A percentile compares a stretch with the other conserved stretches of the same genome.
These are phyloP conservation scores for Auxenochlorella pyrenoidosa DNA, from an alignment of 139 green algal genomes.

Conservation along the genomic window DNA sequence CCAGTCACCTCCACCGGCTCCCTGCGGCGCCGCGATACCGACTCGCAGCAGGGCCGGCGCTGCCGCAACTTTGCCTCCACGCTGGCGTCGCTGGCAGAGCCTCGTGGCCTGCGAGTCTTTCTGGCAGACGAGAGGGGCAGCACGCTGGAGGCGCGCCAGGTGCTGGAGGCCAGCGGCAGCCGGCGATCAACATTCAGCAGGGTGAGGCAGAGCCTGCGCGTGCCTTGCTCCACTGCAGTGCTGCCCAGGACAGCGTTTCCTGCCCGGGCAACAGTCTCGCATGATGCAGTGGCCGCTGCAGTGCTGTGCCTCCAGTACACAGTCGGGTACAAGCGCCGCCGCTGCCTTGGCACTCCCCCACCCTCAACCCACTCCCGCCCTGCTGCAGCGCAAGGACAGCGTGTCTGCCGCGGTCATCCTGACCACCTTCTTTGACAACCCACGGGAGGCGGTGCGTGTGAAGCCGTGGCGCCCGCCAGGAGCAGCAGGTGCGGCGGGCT, in stretches of 20 bases:
- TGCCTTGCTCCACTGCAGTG: not conserved
- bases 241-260: not conserved
- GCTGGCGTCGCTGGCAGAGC: slow-evolving; percentile 13
- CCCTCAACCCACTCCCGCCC: not conserved
- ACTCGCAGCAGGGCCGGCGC: slow-evolving; percentile 53
- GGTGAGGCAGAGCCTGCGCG: not conserved
- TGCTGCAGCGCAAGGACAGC: slow-evolving; percentile 41
- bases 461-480: slow-evolving; percentile 5
- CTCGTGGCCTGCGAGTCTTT: slow-evolving; percentile 15
- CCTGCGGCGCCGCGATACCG: slow-evolving; percentile 19
- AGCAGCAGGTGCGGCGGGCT: not conserved
- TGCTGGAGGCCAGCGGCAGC: slow-evolving; percentile 1
- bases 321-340: not conserved
- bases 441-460: slow-evolving; percentile 9
- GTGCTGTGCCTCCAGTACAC: not conserved
- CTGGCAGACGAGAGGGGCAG: slow-evolving; percentile 30
- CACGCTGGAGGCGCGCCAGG: slow-evolving; percentile 4
- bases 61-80: slow-evolving; percentile 49
- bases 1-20: slow-evolving; percentile 35
- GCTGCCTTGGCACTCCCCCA: too few species aligned
- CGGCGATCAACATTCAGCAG: not conserved
- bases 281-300: not conserved
- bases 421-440: slow-evolving; percentile 42
- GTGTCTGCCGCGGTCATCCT: slow-evolving; percentile 49
- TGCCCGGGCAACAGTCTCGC: not conserved